phyloP scores from a whole-genome alignment of 1,284 basidiomycete species.

The Pyrrhoderma lamaoense region DNA sequence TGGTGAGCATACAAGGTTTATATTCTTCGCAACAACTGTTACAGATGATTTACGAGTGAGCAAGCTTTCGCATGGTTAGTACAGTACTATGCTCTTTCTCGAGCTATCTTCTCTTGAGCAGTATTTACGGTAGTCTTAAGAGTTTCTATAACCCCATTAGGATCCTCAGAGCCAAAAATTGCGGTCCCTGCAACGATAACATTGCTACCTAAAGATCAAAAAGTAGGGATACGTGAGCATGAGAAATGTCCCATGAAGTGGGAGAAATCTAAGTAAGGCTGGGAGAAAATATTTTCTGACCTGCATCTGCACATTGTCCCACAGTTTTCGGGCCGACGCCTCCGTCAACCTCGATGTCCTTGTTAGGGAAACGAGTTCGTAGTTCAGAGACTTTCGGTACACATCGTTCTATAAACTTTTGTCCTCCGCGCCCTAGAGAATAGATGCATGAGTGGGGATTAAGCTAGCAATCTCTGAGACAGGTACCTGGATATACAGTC shows the following conservation, averaged over 20 bases:
- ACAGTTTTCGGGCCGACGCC: conserved; percentile 92
- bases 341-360: conserved; percentile 97
- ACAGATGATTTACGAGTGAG: no score
- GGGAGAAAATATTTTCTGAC: conserved; percentile 33
- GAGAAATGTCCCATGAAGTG: conserved; percentile 8
- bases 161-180: conserved; percentile 79
- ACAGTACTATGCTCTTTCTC: not conserved
- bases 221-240: not conserved
- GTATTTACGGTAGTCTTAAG: conserved; percentile 68
- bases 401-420: conserved; percentile 94
- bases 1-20: no score
- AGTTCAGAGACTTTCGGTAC: conserved; percentile 92
- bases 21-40: no score
- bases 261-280: conserved; percentile 2
- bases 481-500: conserved; percentile 86
- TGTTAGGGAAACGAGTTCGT: conserved; percentile 82
- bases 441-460: not conserved
- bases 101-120: conserved; percentile 46
- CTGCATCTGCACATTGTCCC: conserved; percentile 84
- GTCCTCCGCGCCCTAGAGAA: conserved; percentile 75
- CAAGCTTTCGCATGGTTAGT: no score
- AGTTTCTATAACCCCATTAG: conserved; percentile 69
- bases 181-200: conserved; percentile 98
- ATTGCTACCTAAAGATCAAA: conserved; percentile 66
- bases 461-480: no score